These are phyloP conservation scores for Wickerhamiella australiensis DNA, from an alignment of 805 yeast species.

Conservation along the genomic window DNA sequence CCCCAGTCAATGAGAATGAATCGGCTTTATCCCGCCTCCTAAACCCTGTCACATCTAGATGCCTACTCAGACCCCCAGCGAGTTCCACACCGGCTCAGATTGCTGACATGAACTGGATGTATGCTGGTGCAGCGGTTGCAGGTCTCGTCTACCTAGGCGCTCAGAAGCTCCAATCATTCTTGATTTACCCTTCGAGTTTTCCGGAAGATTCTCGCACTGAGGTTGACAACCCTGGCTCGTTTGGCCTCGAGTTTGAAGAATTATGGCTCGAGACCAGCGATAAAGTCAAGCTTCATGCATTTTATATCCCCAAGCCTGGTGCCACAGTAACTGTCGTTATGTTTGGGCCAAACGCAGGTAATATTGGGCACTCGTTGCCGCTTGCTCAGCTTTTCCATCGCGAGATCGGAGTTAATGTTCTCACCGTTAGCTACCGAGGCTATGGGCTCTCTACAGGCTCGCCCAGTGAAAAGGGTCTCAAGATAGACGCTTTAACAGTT, in stretches of 20 bases:
- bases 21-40: no score
- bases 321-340: slow-evolving; percentile 58
- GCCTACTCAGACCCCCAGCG: no score
- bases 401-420: slow-evolving; percentile 57
- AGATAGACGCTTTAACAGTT: slow-evolving; percentile 66
- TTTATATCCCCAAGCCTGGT: slow-evolving; percentile 31
- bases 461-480: slow-evolving; percentile 69
- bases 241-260: slow-evolving; percentile 54
- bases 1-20: no score
- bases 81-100: neutral
- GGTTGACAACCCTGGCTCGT: slow-evolving; percentile 68
- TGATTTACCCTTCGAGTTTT: slow-evolving; percentile 75
- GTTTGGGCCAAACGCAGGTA: slow-evolving; percentile 89
- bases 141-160: slow-evolving; percentile 2
- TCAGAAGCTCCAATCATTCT: slow-evolving; percentile 37
- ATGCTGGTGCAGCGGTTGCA: slow-evolving; percentile 7
- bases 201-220: slow-evolving; percentile 54
- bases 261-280: slow-evolving; percentile 54
- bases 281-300: slow-evolving; percentile 56
- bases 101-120: slow-evolving; percentile 12
- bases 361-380: slow-evolving; percentile 83
- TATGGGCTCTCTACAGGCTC: slow-evolving; percentile 71
- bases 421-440: slow-evolving; percentile 82
- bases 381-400: slow-evolving; percentile 57
- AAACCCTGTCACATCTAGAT: no score